These are phyloP conservation scores for Diutina rugosa DNA, from an alignment of 1,139 yeast species.

Conservation along the genomic window DNA sequence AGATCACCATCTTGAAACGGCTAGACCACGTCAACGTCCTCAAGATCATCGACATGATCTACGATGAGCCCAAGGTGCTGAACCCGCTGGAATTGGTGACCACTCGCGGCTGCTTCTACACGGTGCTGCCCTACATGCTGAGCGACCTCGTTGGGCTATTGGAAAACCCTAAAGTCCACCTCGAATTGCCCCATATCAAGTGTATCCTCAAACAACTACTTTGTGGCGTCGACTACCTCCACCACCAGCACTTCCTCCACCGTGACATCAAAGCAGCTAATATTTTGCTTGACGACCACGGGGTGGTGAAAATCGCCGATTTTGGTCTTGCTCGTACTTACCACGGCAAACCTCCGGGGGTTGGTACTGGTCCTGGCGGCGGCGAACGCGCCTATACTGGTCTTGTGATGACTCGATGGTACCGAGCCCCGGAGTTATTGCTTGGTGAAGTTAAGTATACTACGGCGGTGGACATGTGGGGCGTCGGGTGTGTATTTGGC, in stretches of 20 bases:
- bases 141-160: slow-evolving; percentile 89
- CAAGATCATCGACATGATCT: slow-evolving; percentile 71
- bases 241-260: slow-evolving; percentile 59
- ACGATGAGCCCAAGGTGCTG: slow-evolving; percentile 39
- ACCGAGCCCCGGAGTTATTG: slow-evolving; percentile 86
- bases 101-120: slow-evolving; percentile 51
- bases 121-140: slow-evolving; percentile 90
- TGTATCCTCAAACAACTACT: slow-evolving; percentile 73
- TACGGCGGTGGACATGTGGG: slow-evolving; percentile 95
- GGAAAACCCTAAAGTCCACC: slow-evolving; percentile 61
- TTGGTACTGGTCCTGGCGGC: slow-evolving; percentile 28
- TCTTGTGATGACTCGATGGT: slow-evolving; percentile 93
- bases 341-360: slow-evolving; percentile 56
- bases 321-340: slow-evolving; percentile 49
- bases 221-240: slow-evolving; percentile 72
- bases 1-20: slow-evolving; percentile 69
- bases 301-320: slow-evolving; percentile 1
- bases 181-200: slow-evolving; percentile 61
- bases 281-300: neutral
- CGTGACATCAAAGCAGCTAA: slow-evolving; percentile 53
- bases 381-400: slow-evolving; percentile 75
- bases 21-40: slow-evolving; percentile 61
- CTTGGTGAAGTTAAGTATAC: slow-evolving; percentile 80
- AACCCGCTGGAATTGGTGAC: slow-evolving; percentile 20
- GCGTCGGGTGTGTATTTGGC: slow-evolving; percentile 91